phyloP scores from a whole-genome alignment of 805 yeast species.

The Starmerella riodocensis region DNA sequence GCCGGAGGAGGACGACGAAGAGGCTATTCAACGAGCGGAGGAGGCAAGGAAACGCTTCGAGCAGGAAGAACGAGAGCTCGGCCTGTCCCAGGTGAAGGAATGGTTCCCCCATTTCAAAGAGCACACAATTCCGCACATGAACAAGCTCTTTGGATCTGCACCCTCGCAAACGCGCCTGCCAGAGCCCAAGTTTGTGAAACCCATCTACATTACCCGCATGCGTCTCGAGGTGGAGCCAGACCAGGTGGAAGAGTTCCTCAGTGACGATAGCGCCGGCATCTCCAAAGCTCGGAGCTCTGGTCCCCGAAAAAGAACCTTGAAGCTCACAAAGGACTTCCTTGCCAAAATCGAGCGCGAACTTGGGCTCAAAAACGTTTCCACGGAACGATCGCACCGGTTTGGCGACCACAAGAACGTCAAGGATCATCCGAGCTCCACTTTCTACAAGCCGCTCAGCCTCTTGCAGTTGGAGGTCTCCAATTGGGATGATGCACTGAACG shows the following conservation, averaged over 20 bases:
- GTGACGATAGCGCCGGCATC: neutral
- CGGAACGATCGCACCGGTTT: neutral
- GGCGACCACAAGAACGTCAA: neutral
- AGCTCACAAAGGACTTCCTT: neutral
- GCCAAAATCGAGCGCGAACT: constrained; percentile 3
- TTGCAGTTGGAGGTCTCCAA: constrained; percentile 22
- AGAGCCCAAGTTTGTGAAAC: constrained; percentile 29
- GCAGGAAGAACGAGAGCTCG: constrained; percentile 16
- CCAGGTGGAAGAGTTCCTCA: constrained; percentile 37
- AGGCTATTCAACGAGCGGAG: constrained; percentile 4
- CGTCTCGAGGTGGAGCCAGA: constrained; percentile 53
- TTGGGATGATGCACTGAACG: constrained; percentile 30
- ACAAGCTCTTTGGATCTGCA: constrained; percentile 49
- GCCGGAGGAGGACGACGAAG: neutral
- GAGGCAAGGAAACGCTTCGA: constrained; percentile 13
- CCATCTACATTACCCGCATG: constrained; percentile 40
- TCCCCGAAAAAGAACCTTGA: too few relatives aligned
- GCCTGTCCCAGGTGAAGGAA: constrained; percentile 21
- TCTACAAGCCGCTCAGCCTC: neutral
- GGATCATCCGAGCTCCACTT: neutral
- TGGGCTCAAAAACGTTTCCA: constrained; percentile 1
- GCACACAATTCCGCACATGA: constrained; percentile 48
- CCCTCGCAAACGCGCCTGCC: constrained; percentile 44
- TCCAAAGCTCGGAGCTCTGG: neutral
- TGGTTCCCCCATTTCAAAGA: constrained; percentile 53